Evolutionary conservation across 1,139 yeast species (phyloP).

Genomic region (Geotrichum klebahnii): DNA sequence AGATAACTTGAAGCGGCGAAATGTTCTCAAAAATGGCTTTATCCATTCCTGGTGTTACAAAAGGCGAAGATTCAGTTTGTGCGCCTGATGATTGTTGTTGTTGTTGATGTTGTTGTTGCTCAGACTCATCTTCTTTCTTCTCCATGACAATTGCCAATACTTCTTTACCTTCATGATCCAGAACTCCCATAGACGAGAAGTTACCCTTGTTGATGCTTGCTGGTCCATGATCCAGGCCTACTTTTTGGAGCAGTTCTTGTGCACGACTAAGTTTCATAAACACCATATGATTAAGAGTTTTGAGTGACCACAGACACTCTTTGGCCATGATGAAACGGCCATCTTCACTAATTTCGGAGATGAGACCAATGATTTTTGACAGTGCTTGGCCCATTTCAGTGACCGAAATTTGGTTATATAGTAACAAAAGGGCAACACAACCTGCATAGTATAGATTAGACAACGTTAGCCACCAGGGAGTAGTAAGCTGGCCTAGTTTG

Average conservation of each 20-base stretch:
- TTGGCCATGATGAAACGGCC: slow-evolving; percentile 56
- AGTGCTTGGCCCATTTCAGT: slow-evolving; percentile 29
- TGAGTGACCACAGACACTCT: slow-evolving; percentile 63
- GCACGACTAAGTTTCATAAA: slow-evolving; percentile 48
- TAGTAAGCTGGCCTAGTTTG: slow-evolving; percentile 26
- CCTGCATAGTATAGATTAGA: slow-evolving; percentile 49
- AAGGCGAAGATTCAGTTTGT: background rate
- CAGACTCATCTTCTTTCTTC: background rate
- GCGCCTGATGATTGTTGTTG: background rate
- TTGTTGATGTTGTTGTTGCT: background rate
- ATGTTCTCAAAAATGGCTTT: background rate
- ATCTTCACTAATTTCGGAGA: slow-evolving; percentile 42
- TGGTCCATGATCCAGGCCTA: slow-evolving; percentile 59
- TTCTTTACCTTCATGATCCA: slow-evolving; percentile 25
- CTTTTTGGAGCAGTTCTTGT: slow-evolving; percentile 38
- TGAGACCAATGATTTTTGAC: slow-evolving; percentile 30
- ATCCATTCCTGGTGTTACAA: background rate
- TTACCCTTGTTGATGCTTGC: slow-evolving; percentile 49
- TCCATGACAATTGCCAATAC: slow-evolving; percentile 5
- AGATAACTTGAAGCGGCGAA: background rate
- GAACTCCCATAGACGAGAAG: slow-evolving; percentile 39
- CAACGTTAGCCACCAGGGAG: slow-evolving; percentile 57
- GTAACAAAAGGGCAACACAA: slow-evolving; percentile 45
- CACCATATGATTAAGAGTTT: slow-evolving; percentile 52
- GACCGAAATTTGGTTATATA: slow-evolving; percentile 42